Percentiles rank a stretch among this genome's conserved stretches.
phyloP scores from a whole-genome alignment of 2,329 filamentous ascomycete species.

The Aureobasidium sp. region DNA sequence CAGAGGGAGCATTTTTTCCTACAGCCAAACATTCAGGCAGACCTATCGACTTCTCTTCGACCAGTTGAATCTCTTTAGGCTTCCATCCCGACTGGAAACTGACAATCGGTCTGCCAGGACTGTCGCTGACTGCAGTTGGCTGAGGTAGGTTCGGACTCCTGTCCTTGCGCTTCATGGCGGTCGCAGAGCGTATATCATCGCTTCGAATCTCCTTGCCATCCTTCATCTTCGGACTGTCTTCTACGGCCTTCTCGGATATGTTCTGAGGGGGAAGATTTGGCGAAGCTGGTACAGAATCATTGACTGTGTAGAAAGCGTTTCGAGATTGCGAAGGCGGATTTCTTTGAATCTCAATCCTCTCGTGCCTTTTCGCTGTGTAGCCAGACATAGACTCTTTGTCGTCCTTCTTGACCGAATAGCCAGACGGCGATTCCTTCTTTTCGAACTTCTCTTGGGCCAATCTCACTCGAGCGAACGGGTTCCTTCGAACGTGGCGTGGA shows the following conservation, averaged over 20 bases:
- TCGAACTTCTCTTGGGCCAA: constrained; percentile 43
- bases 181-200: constrained; percentile 84
- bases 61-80: constrained; percentile 66
- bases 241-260: constrained; percentile 35
- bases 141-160: constrained; percentile 81
- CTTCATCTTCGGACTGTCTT: constrained; percentile 49
- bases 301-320: constrained; percentile 72
- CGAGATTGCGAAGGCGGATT: constrained; percentile 78
- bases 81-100: constrained; percentile 88
- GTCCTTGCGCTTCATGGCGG: constrained; percentile 80
- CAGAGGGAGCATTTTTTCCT: background rate
- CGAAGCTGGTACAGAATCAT: constrained; percentile 40
- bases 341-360: constrained; percentile 67
- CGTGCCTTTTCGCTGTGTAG: constrained; percentile 30
- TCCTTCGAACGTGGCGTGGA: constrained; percentile 52
- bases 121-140: constrained; percentile 85
- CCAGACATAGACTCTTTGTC: constrained; percentile 15
- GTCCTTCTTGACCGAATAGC: constrained; percentile 10
- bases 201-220: constrained; percentile 76
- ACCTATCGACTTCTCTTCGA: constrained; percentile 33
- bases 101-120: constrained; percentile 86
- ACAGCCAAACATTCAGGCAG: background rate
- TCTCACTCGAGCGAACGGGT: constrained; percentile 57
- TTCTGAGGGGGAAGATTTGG: constrained; percentile 25
- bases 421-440: constrained; percentile 16